Conservation (phyloP, 345 rosid genomes). For the Rhodamnia rubescens region DNA sequence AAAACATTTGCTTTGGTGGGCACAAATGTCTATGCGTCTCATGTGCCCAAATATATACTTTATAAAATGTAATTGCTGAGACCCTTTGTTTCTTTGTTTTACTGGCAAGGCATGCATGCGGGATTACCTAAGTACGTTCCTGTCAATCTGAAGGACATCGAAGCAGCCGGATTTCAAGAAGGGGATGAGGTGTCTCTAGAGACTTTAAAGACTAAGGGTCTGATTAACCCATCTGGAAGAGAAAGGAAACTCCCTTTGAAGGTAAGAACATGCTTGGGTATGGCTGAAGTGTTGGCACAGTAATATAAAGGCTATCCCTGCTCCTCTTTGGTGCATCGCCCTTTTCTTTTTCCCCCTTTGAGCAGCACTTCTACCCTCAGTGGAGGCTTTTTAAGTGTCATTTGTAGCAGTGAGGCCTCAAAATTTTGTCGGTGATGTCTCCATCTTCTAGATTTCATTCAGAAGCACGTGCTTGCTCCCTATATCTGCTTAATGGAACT, state of each 20-base stretch:
- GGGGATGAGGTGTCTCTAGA: constrained; percentile 87
- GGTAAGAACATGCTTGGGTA: constrained; percentile 21
- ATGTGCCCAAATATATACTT: neutral
- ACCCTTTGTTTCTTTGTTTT: neutral
- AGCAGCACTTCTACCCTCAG: neutral
- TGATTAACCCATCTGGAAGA: constrained; percentile 93
- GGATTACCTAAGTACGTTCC: constrained; percentile 80
- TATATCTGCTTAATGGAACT: neutral
- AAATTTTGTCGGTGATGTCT: neutral
- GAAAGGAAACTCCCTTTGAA: constrained; percentile 88
- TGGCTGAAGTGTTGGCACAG: neutral
- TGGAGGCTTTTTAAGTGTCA: neutral
- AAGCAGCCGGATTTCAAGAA: constrained; percentile 66
- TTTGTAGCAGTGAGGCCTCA: neutral
- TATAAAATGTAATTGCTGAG: neutral
- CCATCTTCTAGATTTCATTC: neutral
- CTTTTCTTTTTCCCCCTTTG: neutral
- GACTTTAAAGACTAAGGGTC: constrained; percentile 56
- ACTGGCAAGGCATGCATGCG: constrained; percentile 67
- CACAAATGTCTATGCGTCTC: neutral
- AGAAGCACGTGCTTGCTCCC: neutral
- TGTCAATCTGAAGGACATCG: constrained; percentile 68
- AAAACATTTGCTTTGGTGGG: neutral
- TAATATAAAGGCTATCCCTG: neutral
- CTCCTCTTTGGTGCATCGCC: neutral